phyloP scores from a whole-genome alignment of 805 yeast species.

The Cyberlindnera maclurae region DNA sequence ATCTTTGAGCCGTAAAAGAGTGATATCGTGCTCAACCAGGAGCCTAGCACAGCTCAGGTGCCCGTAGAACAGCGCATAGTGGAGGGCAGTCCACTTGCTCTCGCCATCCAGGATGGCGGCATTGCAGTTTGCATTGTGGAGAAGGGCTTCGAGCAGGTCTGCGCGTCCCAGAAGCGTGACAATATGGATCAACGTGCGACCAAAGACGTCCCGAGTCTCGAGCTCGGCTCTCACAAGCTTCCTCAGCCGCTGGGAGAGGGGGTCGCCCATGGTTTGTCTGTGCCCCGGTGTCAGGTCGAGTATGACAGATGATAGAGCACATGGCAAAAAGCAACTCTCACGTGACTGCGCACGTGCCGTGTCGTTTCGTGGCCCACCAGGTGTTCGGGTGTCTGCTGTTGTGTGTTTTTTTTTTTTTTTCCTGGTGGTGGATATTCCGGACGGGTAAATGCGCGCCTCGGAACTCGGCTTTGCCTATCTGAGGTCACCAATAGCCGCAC shows the following conservation, averaged over 20 bases:
- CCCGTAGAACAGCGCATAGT: conserved; percentile 55
- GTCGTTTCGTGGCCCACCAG: too few relatives aligned
- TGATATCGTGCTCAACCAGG: conserved; percentile 28
- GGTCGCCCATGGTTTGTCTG: conserved; percentile 1
- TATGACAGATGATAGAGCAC: too few relatives aligned
- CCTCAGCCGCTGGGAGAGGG: conserved; percentile 12
- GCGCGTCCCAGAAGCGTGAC: conserved; percentile 43
- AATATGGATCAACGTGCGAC: conserved; percentile 57
- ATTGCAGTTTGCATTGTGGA: conserved; percentile 41
- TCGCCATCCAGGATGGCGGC: conserved; percentile 52
- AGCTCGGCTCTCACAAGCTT: conserved; percentile 32
- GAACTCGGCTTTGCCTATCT: too few relatives aligned
- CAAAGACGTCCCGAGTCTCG: conserved; percentile 56
- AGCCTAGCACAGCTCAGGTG: conserved; percentile 47
- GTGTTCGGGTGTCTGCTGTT: too few relatives aligned
- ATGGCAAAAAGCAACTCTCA: too few relatives aligned
- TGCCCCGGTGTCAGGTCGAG: too few relatives aligned
- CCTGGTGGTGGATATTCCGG: too few relatives aligned
- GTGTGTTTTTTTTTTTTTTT: too few relatives aligned
- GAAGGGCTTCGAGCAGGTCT: conserved; percentile 38
- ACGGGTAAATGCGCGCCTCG: too few relatives aligned
- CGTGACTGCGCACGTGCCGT: too few relatives aligned
- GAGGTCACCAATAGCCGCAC: too few relatives aligned
- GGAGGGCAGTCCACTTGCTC: conserved; percentile 78
- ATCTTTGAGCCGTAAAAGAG: conserved; percentile 52